Conservation (phyloP, 2,329 filamentous ascomycete genomes). For the Talaromyces sp. region DNA sequence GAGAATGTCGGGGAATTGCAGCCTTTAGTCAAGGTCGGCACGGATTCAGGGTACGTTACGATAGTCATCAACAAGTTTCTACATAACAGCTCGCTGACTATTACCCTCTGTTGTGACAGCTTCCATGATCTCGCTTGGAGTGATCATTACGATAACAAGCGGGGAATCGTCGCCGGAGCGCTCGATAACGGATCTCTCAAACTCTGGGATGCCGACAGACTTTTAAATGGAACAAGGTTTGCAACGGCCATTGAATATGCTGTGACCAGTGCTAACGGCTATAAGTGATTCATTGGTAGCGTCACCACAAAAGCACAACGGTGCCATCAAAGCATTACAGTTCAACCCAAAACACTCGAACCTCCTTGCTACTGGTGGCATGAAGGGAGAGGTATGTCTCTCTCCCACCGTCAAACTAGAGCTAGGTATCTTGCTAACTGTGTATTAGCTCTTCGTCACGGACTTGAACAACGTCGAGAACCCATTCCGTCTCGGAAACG, state of each 20-base stretch:
- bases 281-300: conserved; percentile 73
- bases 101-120: conserved; percentile 47
- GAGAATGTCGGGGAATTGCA: conserved; percentile 73
- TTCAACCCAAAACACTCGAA: conserved; percentile 94
- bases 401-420: not conserved
- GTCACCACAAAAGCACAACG: conserved; percentile 83
- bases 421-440: conserved; percentile 2
- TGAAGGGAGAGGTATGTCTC: conserved; percentile 70
- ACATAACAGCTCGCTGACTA: not conserved
- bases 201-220: conserved; percentile 82
- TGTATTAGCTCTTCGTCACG: conserved; percentile 72
- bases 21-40: conserved; percentile 76
- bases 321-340: conserved; percentile 88
- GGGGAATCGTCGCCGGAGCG: conserved; percentile 89
- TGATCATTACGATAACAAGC: conserved; percentile 70
- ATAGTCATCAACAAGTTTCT: not conserved
- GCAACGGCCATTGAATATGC: conserved; percentile 19
- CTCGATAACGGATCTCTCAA: conserved; percentile 92
- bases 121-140: conserved; percentile 98
- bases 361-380: conserved; percentile 85
- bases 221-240: conserved; percentile 53
- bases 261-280: conserved; percentile 15
- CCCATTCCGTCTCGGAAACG: conserved; percentile 84
- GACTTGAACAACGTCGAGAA: conserved; percentile 86
- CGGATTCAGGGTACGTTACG: conserved; percentile 73